Evolutionary conservation across 2,329 filamentous ascomycete species (phyloP), one percentile per base, ranked within the genome.

Genomic region (Fusarium metavorans): DNA sequence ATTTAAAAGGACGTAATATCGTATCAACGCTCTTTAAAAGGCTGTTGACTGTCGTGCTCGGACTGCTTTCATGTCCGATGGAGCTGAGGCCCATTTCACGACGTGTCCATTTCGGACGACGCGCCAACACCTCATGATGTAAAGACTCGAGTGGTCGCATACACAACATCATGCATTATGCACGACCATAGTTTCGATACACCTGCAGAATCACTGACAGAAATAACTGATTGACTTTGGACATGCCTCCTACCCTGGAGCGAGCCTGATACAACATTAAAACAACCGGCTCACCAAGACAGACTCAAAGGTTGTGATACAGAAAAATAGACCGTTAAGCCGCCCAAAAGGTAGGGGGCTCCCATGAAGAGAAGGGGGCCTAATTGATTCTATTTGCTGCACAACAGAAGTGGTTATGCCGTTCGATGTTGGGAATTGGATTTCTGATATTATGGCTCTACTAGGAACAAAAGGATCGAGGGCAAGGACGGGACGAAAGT

Each of bases 401-500:
- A 32, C 9, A 9, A 10, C 10, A 11, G 2, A 41, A 5, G n/a
- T 6, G 5, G 10, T 41, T 41, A n/a, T 11, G 5, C 9, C 10
- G n/a, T 41, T 41, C 20, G 6, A 5, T n/a, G 5, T 6, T 39
- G 3, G 39, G 5, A 41, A 20, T 41, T 6, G 18, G 11, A 4
- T 20, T 41, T 10, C 16, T 18, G 7, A 9, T 9, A 5, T 5
- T 16, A 39, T 18, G 7, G 35, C 35, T 18, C 16, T 7, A 18
- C 8, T 18, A 37, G 16, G 7, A 18, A 18, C 8, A 18, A 18
- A 0, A 4, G 8, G 34, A 35, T 14, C 7, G 14, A n/a, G 9
- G 2, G 18, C 2, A 10, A 11, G 1, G 18, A n/a, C 3, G 7
- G 18, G 18, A 4, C 9, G 10, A 41, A 0, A 11, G 5, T n/a